phyloP scores from a whole-genome alignment of 2,329 filamentous ascomycete genomes.

The Magnaporthiopsis poae region DNA sequence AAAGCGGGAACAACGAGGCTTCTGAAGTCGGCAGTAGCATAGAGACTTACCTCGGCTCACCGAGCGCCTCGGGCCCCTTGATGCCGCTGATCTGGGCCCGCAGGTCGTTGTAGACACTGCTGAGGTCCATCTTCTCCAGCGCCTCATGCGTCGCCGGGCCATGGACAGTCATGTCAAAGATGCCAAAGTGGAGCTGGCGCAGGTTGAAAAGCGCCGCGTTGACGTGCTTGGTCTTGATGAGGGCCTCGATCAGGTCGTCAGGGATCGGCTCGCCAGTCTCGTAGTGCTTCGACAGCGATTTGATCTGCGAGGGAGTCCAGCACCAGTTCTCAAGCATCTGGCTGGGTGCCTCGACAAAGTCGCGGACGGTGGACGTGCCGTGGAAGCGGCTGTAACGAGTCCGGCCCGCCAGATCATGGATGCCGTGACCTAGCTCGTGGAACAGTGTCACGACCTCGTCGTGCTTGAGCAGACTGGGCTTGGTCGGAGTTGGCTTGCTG shows the following conservation, averaged over 20 bases:
- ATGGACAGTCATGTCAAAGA: constrained; percentile 77
- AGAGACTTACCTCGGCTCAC: constrained; percentile 40
- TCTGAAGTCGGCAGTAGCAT: neutral
- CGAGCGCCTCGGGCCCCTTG: constrained; percentile 61
- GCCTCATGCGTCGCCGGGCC: constrained; percentile 58
- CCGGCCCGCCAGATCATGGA: constrained; percentile 57
- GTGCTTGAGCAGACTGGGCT: constrained; percentile 71
- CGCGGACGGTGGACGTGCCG: constrained; percentile 54
- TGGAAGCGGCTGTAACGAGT: constrained; percentile 57
- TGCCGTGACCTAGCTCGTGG: constrained; percentile 65
- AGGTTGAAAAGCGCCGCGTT: constrained; percentile 73
- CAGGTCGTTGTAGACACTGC: constrained; percentile 61
- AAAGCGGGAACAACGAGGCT: neutral
- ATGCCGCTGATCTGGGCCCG: constrained; percentile 62
- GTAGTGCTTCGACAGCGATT: constrained; percentile 64
- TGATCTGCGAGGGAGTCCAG: constrained; percentile 57
- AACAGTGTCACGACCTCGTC: constrained; percentile 76
- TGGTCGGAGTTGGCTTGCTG: constrained; percentile 65
- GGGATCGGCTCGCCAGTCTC: constrained; percentile 60
- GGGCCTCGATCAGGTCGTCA: constrained; percentile 61
- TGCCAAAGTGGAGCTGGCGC: constrained; percentile 68
- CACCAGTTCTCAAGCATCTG: constrained; percentile 73
- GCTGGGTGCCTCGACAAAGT: constrained; percentile 62
- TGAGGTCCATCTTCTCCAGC: constrained; percentile 55
- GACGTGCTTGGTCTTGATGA: constrained; percentile 69